Evolutionary conservation across 345 rosid species (phyloP).

Genomic region (Moricandia moricandioides): DNA sequence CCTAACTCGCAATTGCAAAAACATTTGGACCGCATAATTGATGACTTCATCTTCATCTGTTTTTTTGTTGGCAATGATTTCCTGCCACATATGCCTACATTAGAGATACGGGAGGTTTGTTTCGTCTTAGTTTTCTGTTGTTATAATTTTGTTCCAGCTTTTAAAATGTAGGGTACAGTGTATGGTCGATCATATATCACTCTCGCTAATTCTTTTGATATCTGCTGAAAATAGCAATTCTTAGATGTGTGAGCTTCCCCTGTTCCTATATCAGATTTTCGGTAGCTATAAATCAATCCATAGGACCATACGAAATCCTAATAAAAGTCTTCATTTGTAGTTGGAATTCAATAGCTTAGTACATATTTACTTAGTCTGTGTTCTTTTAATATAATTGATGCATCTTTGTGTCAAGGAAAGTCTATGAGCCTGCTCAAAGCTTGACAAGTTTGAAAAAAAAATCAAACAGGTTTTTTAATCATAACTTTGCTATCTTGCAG

Average conservation of each 20-base stretch:
- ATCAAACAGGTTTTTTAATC: background rate
- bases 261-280: background rate
- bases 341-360: background rate
- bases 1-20: constrained; percentile 50
- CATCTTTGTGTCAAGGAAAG: constrained; percentile 13
- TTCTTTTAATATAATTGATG: background rate
- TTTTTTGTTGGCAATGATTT: constrained; percentile 99
- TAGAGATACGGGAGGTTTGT: constrained; percentile 97
- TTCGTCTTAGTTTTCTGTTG: constrained; percentile 7
- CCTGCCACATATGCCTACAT: constrained; percentile 95
- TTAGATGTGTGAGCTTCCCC: background rate
- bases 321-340: background rate
- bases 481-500: constrained; percentile 38
- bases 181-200: background rate
- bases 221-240: background rate
- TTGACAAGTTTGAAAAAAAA: background rate
- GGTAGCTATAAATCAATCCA: background rate
- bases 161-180: background rate
- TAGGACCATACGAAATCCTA: background rate
- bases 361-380: background rate
- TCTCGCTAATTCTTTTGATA: background rate
- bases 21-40: constrained; percentile 71
- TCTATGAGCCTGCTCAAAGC: background rate
- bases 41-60: constrained; percentile 95
- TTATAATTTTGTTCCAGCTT: background rate